These are phyloP conservation scores for Pseudogymnoascus sp. DNA, from an alignment of 2,329 filamentous ascomycete genomes.

Conservation along the genomic window DNA sequence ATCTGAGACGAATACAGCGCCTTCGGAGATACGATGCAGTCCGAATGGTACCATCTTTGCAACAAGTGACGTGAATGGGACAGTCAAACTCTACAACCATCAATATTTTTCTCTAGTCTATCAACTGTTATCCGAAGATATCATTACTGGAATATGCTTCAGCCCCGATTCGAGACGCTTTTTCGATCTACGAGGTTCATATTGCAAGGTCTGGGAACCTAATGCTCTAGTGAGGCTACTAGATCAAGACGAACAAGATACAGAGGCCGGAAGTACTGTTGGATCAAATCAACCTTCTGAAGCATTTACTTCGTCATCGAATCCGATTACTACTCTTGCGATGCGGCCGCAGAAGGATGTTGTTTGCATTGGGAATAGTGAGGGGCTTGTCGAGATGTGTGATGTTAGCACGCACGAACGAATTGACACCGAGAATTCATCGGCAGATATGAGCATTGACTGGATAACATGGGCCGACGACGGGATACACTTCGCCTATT, in stretches of 20 bases:
- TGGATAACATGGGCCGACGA: no score
- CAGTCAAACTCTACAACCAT: slow-evolving; percentile 12
- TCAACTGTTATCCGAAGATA: slow-evolving; percentile 10
- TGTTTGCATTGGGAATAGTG: no score
- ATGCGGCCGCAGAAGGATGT: background rate
- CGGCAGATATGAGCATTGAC: no score
- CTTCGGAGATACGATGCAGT: slow-evolving; percentile 9
- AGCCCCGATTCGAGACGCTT: slow-evolving; percentile 19
- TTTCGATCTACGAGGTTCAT: slow-evolving; percentile 18
- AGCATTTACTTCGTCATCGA: background rate
- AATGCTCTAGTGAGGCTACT: slow-evolving; percentile 16
- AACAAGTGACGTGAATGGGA: slow-evolving; percentile 9
- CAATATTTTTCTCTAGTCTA: slow-evolving; percentile 15
- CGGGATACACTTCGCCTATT: no score
- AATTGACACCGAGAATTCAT: no score
- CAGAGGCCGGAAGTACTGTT: background rate
- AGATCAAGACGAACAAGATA: slow-evolving; percentile 12
- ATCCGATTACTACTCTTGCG: slow-evolving; percentile 12
- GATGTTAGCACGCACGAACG: no score
- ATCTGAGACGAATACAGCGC: background rate
- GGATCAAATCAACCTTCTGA: background rate
- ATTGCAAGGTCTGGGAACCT: slow-evolving; percentile 24
- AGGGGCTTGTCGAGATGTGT: no score
- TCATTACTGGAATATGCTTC: slow-evolving; percentile 15
- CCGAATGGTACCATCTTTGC: slow-evolving; percentile 14